These are phyloP conservation scores for Epichloe aotearoae DNA, from an alignment of 2,329 filamentous ascomycete genomes.

Conservation along the genomic window DNA sequence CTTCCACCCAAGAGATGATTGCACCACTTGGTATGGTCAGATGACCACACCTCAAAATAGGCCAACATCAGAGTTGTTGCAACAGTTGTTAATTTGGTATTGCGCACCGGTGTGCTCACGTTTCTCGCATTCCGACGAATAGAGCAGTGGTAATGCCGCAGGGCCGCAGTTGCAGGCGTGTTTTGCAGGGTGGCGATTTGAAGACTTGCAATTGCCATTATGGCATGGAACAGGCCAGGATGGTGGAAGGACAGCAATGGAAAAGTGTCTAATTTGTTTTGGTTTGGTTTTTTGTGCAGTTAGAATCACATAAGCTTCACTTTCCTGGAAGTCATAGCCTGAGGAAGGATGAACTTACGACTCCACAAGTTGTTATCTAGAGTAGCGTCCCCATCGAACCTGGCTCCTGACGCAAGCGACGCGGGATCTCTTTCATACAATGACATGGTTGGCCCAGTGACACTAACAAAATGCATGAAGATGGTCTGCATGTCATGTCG, in stretches of 20 bases:
- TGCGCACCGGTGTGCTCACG: conserved; percentile 53
- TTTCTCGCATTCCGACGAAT: conserved; percentile 65
- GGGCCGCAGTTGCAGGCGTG: conserved; percentile 61
- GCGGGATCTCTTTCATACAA: conserved; percentile 74
- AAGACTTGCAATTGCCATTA: conserved; percentile 73
- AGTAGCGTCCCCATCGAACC: conserved; percentile 47
- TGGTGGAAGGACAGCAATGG: conserved; percentile 73
- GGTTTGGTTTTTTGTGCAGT: not conserved
- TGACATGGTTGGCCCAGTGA: conserved; percentile 75
- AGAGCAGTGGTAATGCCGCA: conserved; percentile 85
- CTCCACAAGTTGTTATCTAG: conserved; percentile 54
- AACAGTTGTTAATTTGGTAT: conserved; percentile 68
- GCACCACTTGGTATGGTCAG: conserved; percentile 92
- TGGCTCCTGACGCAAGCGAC: conserved; percentile 46
- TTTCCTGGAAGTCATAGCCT: not conserved
- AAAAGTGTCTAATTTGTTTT: conserved; percentile 47
- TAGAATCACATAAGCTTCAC: not conserved
- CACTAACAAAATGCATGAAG: conserved; percentile 84
- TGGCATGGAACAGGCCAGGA: conserved; percentile 79
- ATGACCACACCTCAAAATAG: conserved; percentile 90
- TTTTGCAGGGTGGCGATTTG: conserved; percentile 77
- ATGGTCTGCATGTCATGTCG: conserved; percentile 69
- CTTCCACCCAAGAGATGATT: conserved; percentile 78
- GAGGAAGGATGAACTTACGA: conserved; percentile 27
- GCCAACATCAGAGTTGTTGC: conserved; percentile 76